Percentiles rank a stretch among this genome's conserved stretches.
These are phyloP conservation scores for Oryza nivara DNA, from an alignment of 176 grass and related monocot species.

Conservation along the genomic window DNA sequence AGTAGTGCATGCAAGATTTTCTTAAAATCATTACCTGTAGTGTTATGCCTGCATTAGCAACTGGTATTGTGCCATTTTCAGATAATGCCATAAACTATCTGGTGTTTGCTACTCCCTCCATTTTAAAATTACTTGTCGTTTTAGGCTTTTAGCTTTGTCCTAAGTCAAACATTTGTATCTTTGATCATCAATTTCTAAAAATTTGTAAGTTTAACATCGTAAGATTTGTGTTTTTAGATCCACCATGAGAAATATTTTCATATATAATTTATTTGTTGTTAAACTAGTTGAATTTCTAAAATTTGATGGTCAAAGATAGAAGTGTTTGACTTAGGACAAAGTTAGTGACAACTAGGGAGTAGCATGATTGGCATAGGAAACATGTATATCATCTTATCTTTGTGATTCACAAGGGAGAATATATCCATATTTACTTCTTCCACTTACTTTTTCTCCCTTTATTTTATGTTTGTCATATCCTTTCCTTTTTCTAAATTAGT, in stretches of 20 bases:
- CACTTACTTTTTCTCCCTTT: neutral
- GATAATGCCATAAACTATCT: neutral
- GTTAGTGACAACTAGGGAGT: too few relatives aligned
- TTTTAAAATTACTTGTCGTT: too few relatives aligned
- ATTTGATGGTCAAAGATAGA: too few relatives aligned
- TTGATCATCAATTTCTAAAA: too few relatives aligned
- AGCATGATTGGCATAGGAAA: constrained; percentile 18
- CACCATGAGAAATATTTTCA: too few relatives aligned
- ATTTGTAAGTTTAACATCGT: too few relatives aligned
- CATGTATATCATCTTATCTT: neutral
- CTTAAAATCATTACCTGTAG: neutral
- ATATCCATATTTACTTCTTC: neutral
- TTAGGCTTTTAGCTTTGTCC: too few relatives aligned
- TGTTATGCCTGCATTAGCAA: neutral
- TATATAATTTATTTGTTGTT: too few relatives aligned
- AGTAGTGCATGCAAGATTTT: neutral
- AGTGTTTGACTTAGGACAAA: too few relatives aligned
- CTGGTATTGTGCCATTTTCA: constrained; percentile 10
- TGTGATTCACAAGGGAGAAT: neutral
- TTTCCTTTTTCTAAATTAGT: neutral
- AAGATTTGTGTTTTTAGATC: too few relatives aligned
- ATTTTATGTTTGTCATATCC: neutral
- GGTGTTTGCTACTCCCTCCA: neutral
- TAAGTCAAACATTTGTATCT: too few relatives aligned
- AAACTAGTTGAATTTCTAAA: too few relatives aligned